Conservation (phyloP, 805 yeast genomes). For the Blastobotrys terrestris region DNA sequence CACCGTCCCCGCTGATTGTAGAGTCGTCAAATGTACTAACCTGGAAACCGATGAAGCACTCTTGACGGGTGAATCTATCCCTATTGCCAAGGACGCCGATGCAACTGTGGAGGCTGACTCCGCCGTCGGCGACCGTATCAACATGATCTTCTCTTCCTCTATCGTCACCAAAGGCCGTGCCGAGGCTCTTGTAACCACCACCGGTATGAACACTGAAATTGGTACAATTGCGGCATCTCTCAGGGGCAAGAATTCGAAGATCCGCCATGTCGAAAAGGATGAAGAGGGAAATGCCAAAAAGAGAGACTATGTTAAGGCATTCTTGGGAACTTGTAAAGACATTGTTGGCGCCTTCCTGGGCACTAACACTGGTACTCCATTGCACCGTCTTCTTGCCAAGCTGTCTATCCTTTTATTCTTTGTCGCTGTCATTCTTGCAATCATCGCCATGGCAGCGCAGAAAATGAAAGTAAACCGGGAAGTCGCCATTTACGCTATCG, state of each 20-base stretch:
- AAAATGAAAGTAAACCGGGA: conserved; percentile 65
- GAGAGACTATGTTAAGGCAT: conserved; percentile 43
- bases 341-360: conserved; percentile 67
- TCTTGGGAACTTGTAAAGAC: conserved; percentile 44
- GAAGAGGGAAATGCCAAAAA: conserved; percentile 39
- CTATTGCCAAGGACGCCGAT: conserved; percentile 49
- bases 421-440: conserved; percentile 79
- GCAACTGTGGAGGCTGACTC: conserved; percentile 37
- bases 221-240: conserved; percentile 66
- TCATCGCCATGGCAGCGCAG: conserved; percentile 83
- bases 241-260: conserved; percentile 36
- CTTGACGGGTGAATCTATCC: conserved; percentile 60
- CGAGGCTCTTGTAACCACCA: conserved; percentile 56
- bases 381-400: conserved; percentile 68
- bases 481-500: conserved; percentile 83
- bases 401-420: conserved; percentile 66
- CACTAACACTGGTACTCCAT: conserved; percentile 72
- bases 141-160: conserved; percentile 66
- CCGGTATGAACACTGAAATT: conserved; percentile 69
- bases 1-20: conserved; percentile 67
- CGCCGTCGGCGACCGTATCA: conserved; percentile 69
- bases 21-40: conserved; percentile 52
- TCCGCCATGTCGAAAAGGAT: conserved; percentile 38
- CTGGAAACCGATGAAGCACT: conserved; percentile 68
- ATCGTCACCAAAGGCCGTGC: conserved; percentile 72